Evolutionary conservation across 2,329 filamentous ascomycete species (phyloP), one percentile per base, ranked within the genome.

Genomic region (Myriosclerotinia curreyana): DNA sequence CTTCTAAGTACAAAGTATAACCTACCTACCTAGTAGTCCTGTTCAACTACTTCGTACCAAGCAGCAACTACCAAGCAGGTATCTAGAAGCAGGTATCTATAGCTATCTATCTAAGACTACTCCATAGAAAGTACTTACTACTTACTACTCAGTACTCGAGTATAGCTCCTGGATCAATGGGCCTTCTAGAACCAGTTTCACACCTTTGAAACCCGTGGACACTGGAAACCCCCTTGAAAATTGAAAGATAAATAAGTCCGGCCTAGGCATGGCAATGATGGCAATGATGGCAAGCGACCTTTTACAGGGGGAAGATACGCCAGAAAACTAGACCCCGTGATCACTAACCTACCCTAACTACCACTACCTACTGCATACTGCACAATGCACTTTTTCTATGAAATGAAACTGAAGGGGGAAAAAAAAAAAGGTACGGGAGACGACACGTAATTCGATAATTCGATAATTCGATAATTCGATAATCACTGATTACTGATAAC

Each of bases 361-460:
- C 28, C 28, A n/a, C 28, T 31, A 31, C 28, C 28, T 28, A 44
- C 42, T 42, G 11, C 44, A n/a, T n/a, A n/a, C 28, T 31, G 28
- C 28, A 31, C 28, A 31, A 31, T 48, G 46, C 46, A n/a, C 55
- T 58, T 22, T 20, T 59, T 6, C 55, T 5, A 20, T 58, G 42
- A 59, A 59, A 59, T 28, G 25, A 28, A 46, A 58, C 40, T 36
- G 42, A 46, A 6, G 25, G 42, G 14, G 31, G 28, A 58, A n/a
- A n/a, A n/a, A n/a, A n/a, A n/a, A 5, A 31, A 31, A 28, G 20
- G 22, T 15, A 36, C 38, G 38, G 53, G 38, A 55, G 42, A 48
- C 55, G 55, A 59, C 55, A 59, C 55, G 55, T 59, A 59, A 48
- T 48, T 59, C 42, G n/a, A 59, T 48, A 48, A 25, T 48, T 48